Conservation (phyloP, 148 eudicot species). For the Chenopodium berlandieri region DNA sequence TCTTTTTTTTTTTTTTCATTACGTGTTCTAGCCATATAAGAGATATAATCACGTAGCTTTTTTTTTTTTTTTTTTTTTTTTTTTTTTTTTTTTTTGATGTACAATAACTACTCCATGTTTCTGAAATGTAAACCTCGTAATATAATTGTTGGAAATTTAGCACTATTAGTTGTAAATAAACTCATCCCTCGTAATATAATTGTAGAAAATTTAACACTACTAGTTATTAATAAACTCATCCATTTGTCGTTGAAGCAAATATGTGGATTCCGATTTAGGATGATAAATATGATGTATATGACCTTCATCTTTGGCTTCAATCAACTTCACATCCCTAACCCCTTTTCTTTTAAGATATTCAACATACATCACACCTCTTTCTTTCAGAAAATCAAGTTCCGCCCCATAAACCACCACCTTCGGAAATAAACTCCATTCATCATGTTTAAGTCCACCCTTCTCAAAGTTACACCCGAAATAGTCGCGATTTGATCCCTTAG, state of each 20-base stretch:
- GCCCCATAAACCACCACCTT: constrained; percentile 57
- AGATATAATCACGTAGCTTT: too few relatives aligned
- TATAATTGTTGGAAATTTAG: too few relatives aligned
- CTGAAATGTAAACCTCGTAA: too few relatives aligned
- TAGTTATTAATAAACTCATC: constrained; percentile 44
- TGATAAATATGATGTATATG: constrained; percentile 65
- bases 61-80: too few relatives aligned
- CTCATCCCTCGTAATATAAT: constrained; percentile 12
- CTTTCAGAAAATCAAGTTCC: constrained; percentile 62
- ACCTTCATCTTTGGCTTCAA: constrained; percentile 46
- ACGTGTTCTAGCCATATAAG: too few relatives aligned
- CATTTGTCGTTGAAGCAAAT: constrained; percentile 57
- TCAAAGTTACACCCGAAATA: constrained; percentile 67
- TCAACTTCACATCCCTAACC: constrained; percentile 44
- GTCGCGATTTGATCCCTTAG: constrained; percentile 51
- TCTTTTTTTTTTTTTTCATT: too few relatives aligned
- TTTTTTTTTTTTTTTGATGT: too few relatives aligned
- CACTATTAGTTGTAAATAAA: constrained; percentile 39
- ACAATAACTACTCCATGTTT: too few relatives aligned
- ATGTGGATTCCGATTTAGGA: constrained; percentile 58
- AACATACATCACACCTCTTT: constrained; percentile 68
- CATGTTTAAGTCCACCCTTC: constrained; percentile 24
- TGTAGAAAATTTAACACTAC: background rate
- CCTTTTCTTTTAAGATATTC: constrained; percentile 51
- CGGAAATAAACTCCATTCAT: constrained; percentile 58